These are phyloP conservation scores for Orbilia oligospora DNA, from an alignment of 2,329 filamentous ascomycete species.

Conservation along the genomic window DNA sequence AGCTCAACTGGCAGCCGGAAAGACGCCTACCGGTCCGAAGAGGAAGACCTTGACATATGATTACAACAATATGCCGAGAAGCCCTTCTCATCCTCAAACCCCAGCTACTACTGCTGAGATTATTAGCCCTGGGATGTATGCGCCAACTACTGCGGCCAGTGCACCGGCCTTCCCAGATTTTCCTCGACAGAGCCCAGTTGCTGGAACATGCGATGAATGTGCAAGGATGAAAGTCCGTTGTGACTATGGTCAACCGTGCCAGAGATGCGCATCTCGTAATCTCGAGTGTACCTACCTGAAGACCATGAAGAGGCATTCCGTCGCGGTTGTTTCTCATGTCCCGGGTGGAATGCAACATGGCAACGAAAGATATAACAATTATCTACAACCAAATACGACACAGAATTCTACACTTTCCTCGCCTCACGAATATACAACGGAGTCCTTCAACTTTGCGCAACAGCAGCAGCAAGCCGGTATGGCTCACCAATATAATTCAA, in stretches of 20 bases:
- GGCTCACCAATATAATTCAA: conserved; percentile 47
- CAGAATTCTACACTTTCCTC: conserved; percentile 54
- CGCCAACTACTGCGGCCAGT: conserved; percentile 64
- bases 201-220: conserved; percentile 70
- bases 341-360: conserved; percentile 40
- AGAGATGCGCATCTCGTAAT: conserved; percentile 61
- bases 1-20: conserved; percentile 66
- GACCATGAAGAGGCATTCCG: conserved; percentile 58
- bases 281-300: conserved; percentile 63
- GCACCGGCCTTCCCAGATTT: conserved; percentile 75
- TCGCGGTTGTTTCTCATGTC: conserved; percentile 55
- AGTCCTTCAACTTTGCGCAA: conserved; percentile 51
- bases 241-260: conserved; percentile 62
- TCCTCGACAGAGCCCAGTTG: conserved; percentile 71
- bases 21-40: conserved; percentile 44
- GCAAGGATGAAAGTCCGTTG: conserved; percentile 62
- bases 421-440: conserved; percentile 58
- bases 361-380: conserved; percentile 47
- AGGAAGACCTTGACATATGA: conserved; percentile 47
- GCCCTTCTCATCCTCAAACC: conserved; percentile 52
- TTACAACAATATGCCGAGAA: conserved; percentile 51
- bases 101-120: conserved; percentile 52
- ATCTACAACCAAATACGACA: conserved; percentile 52
- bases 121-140: conserved; percentile 53
- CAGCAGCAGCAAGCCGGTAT: conserved; percentile 43